A percentile compares a stretch with the other conserved stretches of the same genome.
phyloP scores from a whole-genome alignment of 805 yeast genomes.

The Maudiozyma serrabonitensis region DNA sequence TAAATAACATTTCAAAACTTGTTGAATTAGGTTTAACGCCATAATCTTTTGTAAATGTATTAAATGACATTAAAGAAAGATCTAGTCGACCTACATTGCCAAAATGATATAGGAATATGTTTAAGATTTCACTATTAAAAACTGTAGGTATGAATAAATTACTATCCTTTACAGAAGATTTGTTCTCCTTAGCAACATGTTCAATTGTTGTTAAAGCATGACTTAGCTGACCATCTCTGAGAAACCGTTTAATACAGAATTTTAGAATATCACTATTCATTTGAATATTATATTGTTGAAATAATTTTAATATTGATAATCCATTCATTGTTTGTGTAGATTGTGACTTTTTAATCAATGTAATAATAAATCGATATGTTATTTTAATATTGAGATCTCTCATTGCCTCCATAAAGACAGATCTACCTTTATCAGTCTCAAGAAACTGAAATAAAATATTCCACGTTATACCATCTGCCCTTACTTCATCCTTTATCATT shows the following conservation, averaged over 20 bases:
- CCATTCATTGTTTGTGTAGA: constrained; percentile 6
- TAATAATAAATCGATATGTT: constrained; percentile 11
- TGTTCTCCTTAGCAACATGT: constrained; percentile 9
- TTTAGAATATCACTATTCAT: constrained; percentile 19
- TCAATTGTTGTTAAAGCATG: constrained; percentile 26
- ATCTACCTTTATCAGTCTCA: constrained; percentile 28
- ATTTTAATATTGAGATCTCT: constrained; percentile 25
- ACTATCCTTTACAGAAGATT: neutral
- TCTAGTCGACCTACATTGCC: constrained; percentile 30
- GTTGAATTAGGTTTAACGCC: constrained; percentile 25
- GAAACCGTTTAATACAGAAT: constrained; percentile 19
- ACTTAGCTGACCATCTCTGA: constrained; percentile 21
- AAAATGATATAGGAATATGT: constrained; percentile 26
- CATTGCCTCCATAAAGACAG: constrained; percentile 27
- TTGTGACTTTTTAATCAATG: neutral
- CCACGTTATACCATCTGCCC: constrained; percentile 34
- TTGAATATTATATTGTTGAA: constrained; percentile 19
- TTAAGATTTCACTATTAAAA: constrained; percentile 16
- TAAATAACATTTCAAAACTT: constrained; percentile 22
- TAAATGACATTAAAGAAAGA: constrained; percentile 26
- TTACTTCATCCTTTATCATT: constrained; percentile 24
- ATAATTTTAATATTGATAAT: constrained; percentile 15
- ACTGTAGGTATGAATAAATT: neutral
- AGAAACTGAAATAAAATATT: constrained; percentile 27
- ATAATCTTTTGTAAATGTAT: constrained; percentile 23